phyloP scores from a whole-genome alignment of 768 basidiomycete genomes.

The Arthromyces matolae region DNA sequence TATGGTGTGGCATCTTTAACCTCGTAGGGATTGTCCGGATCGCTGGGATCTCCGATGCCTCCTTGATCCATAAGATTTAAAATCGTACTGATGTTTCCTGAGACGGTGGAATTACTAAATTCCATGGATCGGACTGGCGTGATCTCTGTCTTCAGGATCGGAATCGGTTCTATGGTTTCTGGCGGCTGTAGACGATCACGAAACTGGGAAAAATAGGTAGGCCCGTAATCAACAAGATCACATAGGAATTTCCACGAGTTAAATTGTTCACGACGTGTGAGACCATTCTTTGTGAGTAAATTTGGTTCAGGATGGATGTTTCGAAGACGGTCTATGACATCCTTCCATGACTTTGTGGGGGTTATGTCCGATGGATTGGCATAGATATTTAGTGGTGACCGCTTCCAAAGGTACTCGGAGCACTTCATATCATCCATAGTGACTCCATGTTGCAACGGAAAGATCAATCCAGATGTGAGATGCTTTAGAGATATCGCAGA shows the following conservation, averaged over 20 bases:
- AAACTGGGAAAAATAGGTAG: background rate
- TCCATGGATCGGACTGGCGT: conserved; percentile 7
- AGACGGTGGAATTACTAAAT: conserved; percentile 14
- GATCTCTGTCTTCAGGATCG: conserved; percentile 13
- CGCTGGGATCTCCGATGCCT: background rate
- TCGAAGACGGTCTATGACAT: background rate
- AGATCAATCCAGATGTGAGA: conserved; percentile 21
- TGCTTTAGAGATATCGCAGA: conserved; percentile 17
- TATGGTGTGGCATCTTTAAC: background rate
- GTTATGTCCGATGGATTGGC: background rate
- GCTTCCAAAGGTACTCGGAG: conserved; percentile 20
- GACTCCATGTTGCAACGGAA: conserved; percentile 20
- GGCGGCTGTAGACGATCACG: conserved; percentile 8
- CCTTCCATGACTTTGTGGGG: background rate
- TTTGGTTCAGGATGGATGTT: background rate
- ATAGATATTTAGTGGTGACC: conserved; percentile 9
- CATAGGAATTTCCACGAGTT: background rate
- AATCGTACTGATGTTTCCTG: conserved; percentile 15
- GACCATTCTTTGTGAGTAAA: background rate
- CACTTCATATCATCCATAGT: conserved; percentile 15
- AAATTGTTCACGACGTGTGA: background rate
- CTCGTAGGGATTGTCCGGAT: conserved; percentile 1
- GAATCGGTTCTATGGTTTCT: conserved; percentile 13
- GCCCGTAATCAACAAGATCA: background rate
- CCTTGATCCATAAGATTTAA: background rate